Conservation (phyloP, 2,329 filamentous ascomycete genomes). For the Ceratocystis huliohia region DNA sequence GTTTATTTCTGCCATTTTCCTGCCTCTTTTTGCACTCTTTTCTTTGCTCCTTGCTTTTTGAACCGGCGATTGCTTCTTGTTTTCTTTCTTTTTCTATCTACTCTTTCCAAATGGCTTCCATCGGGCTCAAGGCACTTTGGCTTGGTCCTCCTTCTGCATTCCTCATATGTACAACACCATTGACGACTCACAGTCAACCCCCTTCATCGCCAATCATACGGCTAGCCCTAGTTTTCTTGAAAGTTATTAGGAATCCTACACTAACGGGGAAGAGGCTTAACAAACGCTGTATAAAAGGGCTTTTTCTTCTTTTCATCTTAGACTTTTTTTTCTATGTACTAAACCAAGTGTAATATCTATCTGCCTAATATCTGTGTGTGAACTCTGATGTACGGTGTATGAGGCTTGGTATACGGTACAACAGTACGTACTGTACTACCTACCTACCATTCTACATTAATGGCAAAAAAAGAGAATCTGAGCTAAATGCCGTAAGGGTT, state of each 20-base stretch:
- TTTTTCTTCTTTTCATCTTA: constrained; percentile 14
- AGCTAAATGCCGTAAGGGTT: not conserved
- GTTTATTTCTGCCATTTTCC: constrained; percentile 10
- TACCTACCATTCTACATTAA: too few species aligned
- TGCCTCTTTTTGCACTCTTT: constrained; percentile 10
- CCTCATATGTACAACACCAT: constrained; percentile 11
- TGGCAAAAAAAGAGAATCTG: not conserved
- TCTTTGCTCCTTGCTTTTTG: constrained; percentile 14
- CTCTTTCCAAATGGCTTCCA: not conserved
- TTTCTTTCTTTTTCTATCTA: constrained; percentile 5
- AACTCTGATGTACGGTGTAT: too few species aligned
- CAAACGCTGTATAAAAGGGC: constrained; percentile 18
- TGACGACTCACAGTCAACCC: not conserved
- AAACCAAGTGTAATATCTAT: constrained; percentile 7
- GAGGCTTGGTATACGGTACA: too few species aligned
- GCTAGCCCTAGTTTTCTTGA: not conserved
- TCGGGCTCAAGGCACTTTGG: constrained; percentile 5
- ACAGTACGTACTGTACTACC: too few species aligned
- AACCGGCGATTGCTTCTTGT: constrained; percentile 12
- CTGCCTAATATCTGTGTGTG: not conserved
- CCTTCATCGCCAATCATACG: not conserved
- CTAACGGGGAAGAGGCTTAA: constrained; percentile 7
- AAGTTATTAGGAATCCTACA: not conserved
- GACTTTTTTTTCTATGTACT: constrained; percentile 13
- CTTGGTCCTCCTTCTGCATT: constrained; percentile 1